A percentile compares a stretch with the other conserved stretches of the same genome.
Evolutionary conservation across 768 basidiomycete species (phyloP).

Genomic region (Termitomyces sp.): DNA sequence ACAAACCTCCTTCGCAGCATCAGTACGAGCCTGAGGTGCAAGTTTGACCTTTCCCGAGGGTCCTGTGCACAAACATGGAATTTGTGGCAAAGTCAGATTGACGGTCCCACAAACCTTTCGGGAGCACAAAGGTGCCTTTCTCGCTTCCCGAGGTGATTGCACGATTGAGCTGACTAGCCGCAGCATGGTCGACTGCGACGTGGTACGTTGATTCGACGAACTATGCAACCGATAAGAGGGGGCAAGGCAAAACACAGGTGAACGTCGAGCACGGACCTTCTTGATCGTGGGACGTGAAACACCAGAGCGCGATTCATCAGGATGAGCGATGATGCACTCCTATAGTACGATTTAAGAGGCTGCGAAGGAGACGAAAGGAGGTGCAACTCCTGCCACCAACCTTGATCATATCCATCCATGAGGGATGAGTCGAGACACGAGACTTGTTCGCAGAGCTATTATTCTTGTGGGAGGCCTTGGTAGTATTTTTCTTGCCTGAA

Average conservation of each 20-base stretch:
- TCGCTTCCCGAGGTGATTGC: slow-evolving; percentile 61
- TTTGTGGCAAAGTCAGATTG: slow-evolving; percentile 1
- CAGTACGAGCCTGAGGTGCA: slow-evolving; percentile 55
- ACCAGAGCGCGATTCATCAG: slow-evolving; percentile 65
- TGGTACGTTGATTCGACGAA: slow-evolving; percentile 82
- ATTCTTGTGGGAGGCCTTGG: slow-evolving; percentile 32
- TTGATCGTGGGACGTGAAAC: slow-evolving; percentile 84
- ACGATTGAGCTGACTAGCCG: slow-evolving; percentile 71
- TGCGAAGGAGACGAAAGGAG: slow-evolving; percentile 2
- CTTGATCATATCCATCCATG: slow-evolving; percentile 80
- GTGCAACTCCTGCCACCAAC: slow-evolving; percentile 28
- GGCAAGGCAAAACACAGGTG: slow-evolving; percentile 7
- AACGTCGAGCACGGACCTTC: slow-evolving; percentile 39
- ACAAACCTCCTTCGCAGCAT: slow-evolving; percentile 48
- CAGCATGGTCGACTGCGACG: slow-evolving; percentile 67
- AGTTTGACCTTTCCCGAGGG: slow-evolving; percentile 33
- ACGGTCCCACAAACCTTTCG: slow-evolving; percentile 33
- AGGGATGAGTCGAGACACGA: slow-evolving; percentile 46
- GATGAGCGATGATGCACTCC: slow-evolving; percentile 72
- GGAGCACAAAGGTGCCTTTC: slow-evolving; percentile 43
- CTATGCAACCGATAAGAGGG: slow-evolving; percentile 30
- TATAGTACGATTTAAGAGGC: slow-evolving; percentile 14
- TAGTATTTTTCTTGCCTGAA: slow-evolving; percentile 30
- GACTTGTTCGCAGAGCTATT: slow-evolving; percentile 27
- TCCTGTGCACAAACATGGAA: slow-evolving; percentile 16